Conservation (phyloP, 371 early-diverging fungal species). For the Syncephalis plumigaleata region DNA sequence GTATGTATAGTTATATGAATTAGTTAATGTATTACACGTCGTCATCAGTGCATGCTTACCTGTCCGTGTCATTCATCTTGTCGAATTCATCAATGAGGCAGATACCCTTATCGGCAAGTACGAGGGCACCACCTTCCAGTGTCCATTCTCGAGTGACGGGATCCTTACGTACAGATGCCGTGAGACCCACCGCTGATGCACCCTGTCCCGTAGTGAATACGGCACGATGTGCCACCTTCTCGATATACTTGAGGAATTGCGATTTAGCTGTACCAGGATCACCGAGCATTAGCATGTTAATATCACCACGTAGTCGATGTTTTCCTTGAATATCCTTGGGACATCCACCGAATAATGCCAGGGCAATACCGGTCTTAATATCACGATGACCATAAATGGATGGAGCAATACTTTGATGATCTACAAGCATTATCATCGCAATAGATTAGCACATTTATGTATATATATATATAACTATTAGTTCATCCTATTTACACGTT, state of each 20-base stretch:
- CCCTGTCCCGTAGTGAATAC: constrained; percentile 99
- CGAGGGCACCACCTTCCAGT: constrained; percentile 98
- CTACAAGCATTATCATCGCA: constrained; percentile 14
- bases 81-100: constrained; percentile 99
- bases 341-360: constrained; percentile 96
- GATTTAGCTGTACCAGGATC: constrained; percentile 99
- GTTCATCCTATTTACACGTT: constrained; percentile 27
- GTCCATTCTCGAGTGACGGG: constrained; percentile 97
- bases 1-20: constrained; percentile 11
- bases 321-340: constrained; percentile 86
- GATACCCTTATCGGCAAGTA: constrained; percentile 96
- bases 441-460: not conserved
- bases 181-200: constrained; percentile 98
- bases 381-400: constrained; percentile 98
- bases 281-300: constrained; percentile 96
- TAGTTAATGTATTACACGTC: not conserved
- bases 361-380: constrained; percentile 90
- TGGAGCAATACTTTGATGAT: constrained; percentile 95
- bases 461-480: too few relatives aligned
- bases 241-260: constrained; percentile 96
- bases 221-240: constrained; percentile 89
- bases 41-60: constrained; percentile 1
- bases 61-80: constrained; percentile 96
- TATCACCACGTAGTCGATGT: constrained; percentile 95
- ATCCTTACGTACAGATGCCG: constrained; percentile 96